These are phyloP conservation scores for Ilyonectria sp. DNA, from an alignment of 2,329 filamentous ascomycete species.

Conservation along the genomic window DNA sequence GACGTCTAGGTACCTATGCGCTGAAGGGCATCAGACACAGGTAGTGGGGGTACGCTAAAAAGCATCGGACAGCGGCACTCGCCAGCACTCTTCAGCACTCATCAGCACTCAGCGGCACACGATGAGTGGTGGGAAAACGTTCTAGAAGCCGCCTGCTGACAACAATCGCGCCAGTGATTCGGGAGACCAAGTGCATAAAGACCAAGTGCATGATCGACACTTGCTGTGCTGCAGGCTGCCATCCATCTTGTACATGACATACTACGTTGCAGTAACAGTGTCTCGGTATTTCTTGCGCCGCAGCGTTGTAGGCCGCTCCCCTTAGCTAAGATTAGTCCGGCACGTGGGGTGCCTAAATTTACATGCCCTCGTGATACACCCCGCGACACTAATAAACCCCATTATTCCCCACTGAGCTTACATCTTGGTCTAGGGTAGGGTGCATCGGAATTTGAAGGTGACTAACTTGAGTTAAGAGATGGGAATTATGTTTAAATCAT, in stretches of 20 bases:
- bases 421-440: not conserved
- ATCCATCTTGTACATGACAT: not conserved
- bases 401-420: no score
- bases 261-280: not conserved
- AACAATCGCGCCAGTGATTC: not conserved
- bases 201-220: not conserved
- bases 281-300: not conserved
- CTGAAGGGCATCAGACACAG: not conserved
- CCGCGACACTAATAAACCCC: not conserved
- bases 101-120: not conserved
- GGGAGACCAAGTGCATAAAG: conserved; percentile 1
- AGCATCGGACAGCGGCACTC: no score
- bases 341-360: not conserved
- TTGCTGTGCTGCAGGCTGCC: not conserved
- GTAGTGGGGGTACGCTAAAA: no score
- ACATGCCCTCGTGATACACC: not conserved
- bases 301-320: not conserved
- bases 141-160: conserved; percentile 3
- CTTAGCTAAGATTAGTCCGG: not conserved
- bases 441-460: no score
- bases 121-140: not conserved
- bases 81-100: no score
- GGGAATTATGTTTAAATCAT: no score
- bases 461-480: not conserved
- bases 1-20: conserved; percentile 19